These are phyloP conservation scores for Kingdonia uniflora DNA, from an alignment of 164 flowering plant species.

Conservation along the genomic window DNA sequence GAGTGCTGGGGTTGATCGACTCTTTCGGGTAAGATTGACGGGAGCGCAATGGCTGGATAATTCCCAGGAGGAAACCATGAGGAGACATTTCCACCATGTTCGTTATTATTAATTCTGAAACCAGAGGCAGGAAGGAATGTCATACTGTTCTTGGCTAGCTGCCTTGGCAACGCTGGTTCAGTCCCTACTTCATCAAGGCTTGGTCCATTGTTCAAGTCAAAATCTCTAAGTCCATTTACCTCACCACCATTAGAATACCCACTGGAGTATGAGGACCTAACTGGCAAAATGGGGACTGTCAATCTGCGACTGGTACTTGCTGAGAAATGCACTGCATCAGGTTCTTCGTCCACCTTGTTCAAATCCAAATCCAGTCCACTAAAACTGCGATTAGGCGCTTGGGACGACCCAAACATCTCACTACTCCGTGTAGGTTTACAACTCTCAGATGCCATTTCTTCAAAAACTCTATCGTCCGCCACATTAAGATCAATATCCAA, in stretches of 20 bases:
- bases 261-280: slow-evolving; percentile 22
- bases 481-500: slow-evolving; percentile 83
- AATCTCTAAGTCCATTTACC: slow-evolving; percentile 40
- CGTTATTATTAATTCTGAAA: slow-evolving; percentile 40
- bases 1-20: slow-evolving; percentile 48
- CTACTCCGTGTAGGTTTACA: slow-evolving; percentile 12
- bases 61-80: slow-evolving; percentile 60
- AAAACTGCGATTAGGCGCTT: slow-evolving; percentile 20
- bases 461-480: slow-evolving; percentile 55
- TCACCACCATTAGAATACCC: slow-evolving; percentile 41
- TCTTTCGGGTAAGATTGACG: slow-evolving; percentile 59
- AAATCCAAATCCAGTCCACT: slow-evolving; percentile 85
- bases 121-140: slow-evolving; percentile 33
- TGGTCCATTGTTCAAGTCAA: slow-evolving; percentile 89
- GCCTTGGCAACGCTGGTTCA: slow-evolving; percentile 31
- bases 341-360: slow-evolving; percentile 56
- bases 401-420: slow-evolving; percentile 12
- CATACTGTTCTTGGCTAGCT: slow-evolving; percentile 22
- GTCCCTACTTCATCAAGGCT: slow-evolving; percentile 40
- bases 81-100: slow-evolving; percentile 37
- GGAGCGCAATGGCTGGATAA: slow-evolving; percentile 44
- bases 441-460: slow-evolving; percentile 38
- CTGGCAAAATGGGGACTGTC: slow-evolving; percentile 24
- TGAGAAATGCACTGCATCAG: slow-evolving; percentile 39
- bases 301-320: slow-evolving; percentile 21